Evolutionary conservation across 305 asterid genomes (phyloP).

Genomic region (Fraxinus floribunda): DNA sequence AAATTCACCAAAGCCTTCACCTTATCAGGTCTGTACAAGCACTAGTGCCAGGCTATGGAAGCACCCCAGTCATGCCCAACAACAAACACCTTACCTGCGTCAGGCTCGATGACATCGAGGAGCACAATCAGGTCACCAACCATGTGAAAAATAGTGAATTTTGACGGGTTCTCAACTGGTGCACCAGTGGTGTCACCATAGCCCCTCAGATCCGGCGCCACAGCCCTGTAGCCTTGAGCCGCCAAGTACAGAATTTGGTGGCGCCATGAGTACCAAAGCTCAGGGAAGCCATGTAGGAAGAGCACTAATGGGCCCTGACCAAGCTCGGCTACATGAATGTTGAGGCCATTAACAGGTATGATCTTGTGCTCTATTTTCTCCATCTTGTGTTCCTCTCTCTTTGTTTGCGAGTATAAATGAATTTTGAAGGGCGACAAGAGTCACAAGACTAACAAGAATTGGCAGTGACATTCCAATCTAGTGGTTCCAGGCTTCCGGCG

Average conservation of each 20-base stretch:
- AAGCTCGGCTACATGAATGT: conserved; percentile 51
- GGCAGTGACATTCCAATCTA: background rate
- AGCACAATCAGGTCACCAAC: conserved; percentile 52
- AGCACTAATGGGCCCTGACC: conserved; percentile 57
- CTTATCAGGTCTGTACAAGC: conserved; percentile 50
- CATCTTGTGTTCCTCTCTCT: conserved; percentile 19
- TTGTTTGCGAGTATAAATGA: background rate
- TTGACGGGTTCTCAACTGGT: conserved; percentile 38
- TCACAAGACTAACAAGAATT: background rate
- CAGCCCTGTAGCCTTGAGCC: conserved; percentile 49
- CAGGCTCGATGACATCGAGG: conserved; percentile 32
- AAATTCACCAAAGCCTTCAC: conserved; percentile 45
- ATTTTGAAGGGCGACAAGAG: background rate
- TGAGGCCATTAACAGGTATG: conserved; percentile 37
- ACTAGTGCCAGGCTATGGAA: conserved; percentile 42
- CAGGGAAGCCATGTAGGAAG: conserved; percentile 63
- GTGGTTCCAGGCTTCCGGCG: background rate
- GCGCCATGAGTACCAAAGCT: conserved; percentile 66
- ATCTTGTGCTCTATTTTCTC: conserved; percentile 42
- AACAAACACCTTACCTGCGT: conserved; percentile 48
- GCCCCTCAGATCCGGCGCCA: conserved; percentile 59
- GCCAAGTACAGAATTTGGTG: conserved; percentile 55
- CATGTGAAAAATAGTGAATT: conserved; percentile 40
- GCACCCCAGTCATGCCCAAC: conserved; percentile 74
- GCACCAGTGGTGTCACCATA: conserved; percentile 62